phyloP scores from a whole-genome alignment of 2,329 filamentous ascomycete genomes.

The Colletotrichum viniferum region DNA sequence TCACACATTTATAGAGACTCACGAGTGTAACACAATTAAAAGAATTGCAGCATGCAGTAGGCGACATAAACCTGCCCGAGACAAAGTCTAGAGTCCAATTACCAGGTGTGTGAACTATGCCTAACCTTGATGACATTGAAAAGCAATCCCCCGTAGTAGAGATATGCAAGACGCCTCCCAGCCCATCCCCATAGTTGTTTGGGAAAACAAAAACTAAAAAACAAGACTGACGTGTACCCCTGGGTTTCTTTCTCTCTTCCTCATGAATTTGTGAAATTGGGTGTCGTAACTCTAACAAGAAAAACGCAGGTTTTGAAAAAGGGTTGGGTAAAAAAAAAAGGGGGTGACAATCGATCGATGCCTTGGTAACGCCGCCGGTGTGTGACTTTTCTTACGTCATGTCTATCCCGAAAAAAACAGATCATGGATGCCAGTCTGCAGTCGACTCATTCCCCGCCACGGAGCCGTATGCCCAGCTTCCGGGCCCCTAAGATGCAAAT shows the following conservation, averaged over 20 bases:
- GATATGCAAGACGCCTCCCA: slow-evolving; percentile 10
- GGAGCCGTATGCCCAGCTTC: slow-evolving; percentile 18
- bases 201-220: background rate
- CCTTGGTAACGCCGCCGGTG: slow-evolving; percentile 18
- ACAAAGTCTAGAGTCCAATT: background rate
- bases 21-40: background rate
- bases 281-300: slow-evolving; percentile 5
- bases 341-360: slow-evolving; percentile 3
- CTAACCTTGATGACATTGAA: background rate
- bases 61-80: background rate
- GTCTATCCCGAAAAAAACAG: slow-evolving; percentile 20
- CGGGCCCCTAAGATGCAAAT: slow-evolving; percentile 35
- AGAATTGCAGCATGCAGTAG: background rate
- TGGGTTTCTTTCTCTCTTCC: background rate
- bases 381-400: slow-evolving; percentile 15
- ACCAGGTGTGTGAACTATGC: background rate
- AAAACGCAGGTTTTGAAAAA: background rate
- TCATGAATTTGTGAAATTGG: background rate
- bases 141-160: background rate
- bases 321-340: background rate
- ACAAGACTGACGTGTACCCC: background rate
- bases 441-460: slow-evolving; percentile 17
- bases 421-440: slow-evolving; percentile 7
- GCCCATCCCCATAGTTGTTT: background rate
- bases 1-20: background rate